These are phyloP conservation scores for Kazachstania sp. DNA, from an alignment of 1,139 yeast genomes.

Conservation along the genomic window DNA sequence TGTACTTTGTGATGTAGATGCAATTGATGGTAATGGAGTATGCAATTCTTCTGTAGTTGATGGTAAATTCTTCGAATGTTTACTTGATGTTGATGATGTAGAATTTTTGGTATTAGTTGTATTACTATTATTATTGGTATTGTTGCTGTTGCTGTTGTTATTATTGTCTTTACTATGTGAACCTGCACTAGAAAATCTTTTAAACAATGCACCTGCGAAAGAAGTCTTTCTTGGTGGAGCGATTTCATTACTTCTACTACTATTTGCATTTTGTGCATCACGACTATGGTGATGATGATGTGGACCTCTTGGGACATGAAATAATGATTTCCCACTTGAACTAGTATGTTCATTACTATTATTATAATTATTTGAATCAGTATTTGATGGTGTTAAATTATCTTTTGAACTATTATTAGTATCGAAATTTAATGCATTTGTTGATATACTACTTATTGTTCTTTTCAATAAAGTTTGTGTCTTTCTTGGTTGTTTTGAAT, in stretches of 20 bases:
- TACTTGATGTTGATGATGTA: background rate
- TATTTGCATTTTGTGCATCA: background rate
- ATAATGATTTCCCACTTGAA: background rate
- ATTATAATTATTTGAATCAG: background rate
- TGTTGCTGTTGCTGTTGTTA: background rate
- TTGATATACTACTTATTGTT: conserved; percentile 21
- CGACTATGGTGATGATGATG: conserved; percentile 1
- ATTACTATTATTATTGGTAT: background rate
- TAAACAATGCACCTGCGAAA: conserved; percentile 21
- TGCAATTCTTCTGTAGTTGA: background rate
- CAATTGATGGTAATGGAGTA: background rate
- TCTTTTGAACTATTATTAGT: background rate
- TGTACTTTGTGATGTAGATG: background rate
- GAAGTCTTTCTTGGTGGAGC: conserved; percentile 20
- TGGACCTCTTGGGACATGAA: background rate
- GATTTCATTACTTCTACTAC: background rate
- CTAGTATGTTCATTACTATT: background rate
- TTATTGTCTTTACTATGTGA: background rate
- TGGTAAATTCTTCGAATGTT: background rate
- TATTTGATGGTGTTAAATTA: background rate
- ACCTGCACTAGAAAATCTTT: conserved; percentile 15
- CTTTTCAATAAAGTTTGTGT: conserved; percentile 17
- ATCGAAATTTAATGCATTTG: conserved; percentile 2
- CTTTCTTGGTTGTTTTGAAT: conserved; percentile 6
- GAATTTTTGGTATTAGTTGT: background rate